phyloP scores from a whole-genome alignment of 345 rosid genomes.

The Pugionium cornutum region DNA sequence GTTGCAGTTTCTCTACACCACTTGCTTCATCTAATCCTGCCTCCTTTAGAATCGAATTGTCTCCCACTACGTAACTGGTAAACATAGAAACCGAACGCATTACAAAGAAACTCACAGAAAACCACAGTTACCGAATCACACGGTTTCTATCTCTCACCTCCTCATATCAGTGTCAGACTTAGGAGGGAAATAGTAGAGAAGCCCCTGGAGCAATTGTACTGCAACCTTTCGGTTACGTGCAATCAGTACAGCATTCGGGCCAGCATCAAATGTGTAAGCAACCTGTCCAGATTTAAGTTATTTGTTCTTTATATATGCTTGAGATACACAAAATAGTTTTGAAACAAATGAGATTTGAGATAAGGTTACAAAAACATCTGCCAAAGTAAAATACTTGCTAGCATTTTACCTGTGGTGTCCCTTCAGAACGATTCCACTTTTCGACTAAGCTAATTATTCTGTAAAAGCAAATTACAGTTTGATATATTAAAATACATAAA shows the following conservation, averaged over 20 bases:
- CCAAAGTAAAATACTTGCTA: background rate
- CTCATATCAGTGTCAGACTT: constrained; percentile 67
- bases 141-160: constrained; percentile 44
- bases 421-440: constrained; percentile 88
- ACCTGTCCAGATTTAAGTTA: constrained; percentile 50
- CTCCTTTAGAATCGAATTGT: constrained; percentile 73
- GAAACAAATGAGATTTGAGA: background rate
- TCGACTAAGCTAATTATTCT: constrained; percentile 88
- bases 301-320: constrained; percentile 9
- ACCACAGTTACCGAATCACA: no score
- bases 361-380: background rate
- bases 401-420: constrained; percentile 69
- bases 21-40: constrained; percentile 64
- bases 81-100: constrained; percentile 15
- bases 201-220: constrained; percentile 68
- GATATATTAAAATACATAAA: background rate
- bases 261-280: constrained; percentile 97
- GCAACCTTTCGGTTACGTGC: constrained; percentile 80
- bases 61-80: constrained; percentile 81
- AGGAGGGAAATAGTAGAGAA: constrained; percentile 90
- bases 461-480: constrained; percentile 36
- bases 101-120: constrained; percentile 9
- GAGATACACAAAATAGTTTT: background rate
- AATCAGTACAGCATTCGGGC: constrained; percentile 92
- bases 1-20: constrained; percentile 57